Base-by-base conservation (phyloP, 345 rosid genomes). In the Geranium rotundifolium region DNA sequence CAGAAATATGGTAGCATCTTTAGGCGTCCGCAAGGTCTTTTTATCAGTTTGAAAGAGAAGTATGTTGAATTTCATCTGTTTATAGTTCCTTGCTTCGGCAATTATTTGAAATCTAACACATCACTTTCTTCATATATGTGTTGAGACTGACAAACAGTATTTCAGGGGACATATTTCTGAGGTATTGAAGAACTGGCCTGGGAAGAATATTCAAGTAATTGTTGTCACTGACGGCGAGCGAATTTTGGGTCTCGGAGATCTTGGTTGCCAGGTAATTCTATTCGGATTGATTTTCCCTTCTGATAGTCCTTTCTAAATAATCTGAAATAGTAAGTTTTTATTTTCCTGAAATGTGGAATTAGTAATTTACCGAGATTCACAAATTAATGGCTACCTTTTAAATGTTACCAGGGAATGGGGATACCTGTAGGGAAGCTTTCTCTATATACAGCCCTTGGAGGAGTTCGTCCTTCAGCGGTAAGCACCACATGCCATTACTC, bases 181-280 rank as follows among this genome's bases (percentile, higher is more conserved):
- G 80, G 95, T 89, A 30, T 65, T 91, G 72, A 82, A 90, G 79
- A 91, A 91, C 80, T 89, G 96, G 96, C 98, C 96, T 59, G 90
- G 84, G 77, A 91, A 77, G 76, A 82, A 85, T 77, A 87, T 89
- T 75, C 90, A 91, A 76, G 96, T 91, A 75, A 89, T 91, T 75
- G 98, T 91, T 59, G 95, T 91, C 57, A 91, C 98, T 20, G 98
- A 91, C 65, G 96, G 96, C 54, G 95, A 91, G 79, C 82, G 98
- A 62, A 91, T 91, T 73, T 75, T 91, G 77, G 96, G 98, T 61
- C 83, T 91, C n/a, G 98, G 98, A 50, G 98, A 91, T 72, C 92
- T 89, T 69, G 96, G 98, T 34, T 89, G 98, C 69, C 98, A 90
- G 88, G 97, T 85, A 72, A 65, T 63, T 29, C 55, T 55, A n/a